Conservation (phyloP, 2,329 filamentous ascomycete species). For the Diplodia sapinea region DNA sequence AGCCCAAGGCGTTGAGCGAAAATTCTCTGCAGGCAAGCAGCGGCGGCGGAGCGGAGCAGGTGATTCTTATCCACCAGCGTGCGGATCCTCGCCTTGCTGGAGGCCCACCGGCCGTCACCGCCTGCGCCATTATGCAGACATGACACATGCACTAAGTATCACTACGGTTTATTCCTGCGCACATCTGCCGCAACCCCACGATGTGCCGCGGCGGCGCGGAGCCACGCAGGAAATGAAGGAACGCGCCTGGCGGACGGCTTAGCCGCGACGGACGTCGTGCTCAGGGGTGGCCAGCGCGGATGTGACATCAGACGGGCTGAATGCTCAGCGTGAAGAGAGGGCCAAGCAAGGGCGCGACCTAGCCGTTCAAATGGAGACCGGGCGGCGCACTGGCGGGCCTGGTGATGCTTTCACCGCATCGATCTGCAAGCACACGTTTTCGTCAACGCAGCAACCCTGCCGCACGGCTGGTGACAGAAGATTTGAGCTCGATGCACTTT, state of each 20-base stretch:
- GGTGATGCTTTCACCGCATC: slow-evolving; percentile 31
- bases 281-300: slow-evolving; percentile 28
- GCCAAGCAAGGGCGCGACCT: slow-evolving; percentile 29
- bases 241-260: slow-evolving; percentile 20
- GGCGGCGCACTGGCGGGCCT: slow-evolving; percentile 11
- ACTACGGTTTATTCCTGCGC: slow-evolving; percentile 11
- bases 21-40: slow-evolving; percentile 31
- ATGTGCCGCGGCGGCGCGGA: slow-evolving; percentile 21
- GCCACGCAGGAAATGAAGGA: slow-evolving; percentile 25
- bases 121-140: slow-evolving; percentile 27
- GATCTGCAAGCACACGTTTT: slow-evolving; percentile 32
- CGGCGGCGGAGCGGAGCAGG: slow-evolving; percentile 31
- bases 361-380: slow-evolving; percentile 24
- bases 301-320: slow-evolving; percentile 30
- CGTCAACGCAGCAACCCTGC: slow-evolving; percentile 26
- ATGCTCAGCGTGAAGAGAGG: slow-evolving; percentile 25
- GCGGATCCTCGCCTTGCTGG: slow-evolving; percentile 27
- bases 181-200: slow-evolving; percentile 10
- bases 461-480: too few relatives aligned
- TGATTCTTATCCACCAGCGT: slow-evolving; percentile 28
- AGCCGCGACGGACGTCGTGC: slow-evolving; percentile 22
- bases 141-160: slow-evolving; percentile 20
- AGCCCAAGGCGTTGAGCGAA: slow-evolving; percentile 24
- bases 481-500: too few relatives aligned
- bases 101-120: slow-evolving; percentile 30